These are phyloP conservation scores for Papiliotrema flavescens DNA, from an alignment of 1,284 basidiomycete species.

Conservation along the genomic window DNA sequence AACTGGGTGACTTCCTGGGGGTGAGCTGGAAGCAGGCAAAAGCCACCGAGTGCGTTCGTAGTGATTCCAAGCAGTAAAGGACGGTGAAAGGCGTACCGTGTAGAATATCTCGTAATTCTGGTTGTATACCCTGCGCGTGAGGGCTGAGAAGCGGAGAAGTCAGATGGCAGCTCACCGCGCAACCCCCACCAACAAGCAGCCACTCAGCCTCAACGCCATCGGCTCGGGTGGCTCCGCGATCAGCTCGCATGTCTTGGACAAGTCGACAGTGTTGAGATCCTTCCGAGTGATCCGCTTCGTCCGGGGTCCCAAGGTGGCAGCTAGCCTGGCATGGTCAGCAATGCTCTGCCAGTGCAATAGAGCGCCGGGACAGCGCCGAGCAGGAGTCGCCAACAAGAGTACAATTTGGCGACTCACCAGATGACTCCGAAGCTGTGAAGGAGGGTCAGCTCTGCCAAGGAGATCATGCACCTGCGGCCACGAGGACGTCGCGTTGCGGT, in stretches of 20 bases:
- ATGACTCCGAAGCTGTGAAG: conserved; percentile 36
- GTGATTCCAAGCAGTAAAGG: background rate
- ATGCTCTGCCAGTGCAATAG: background rate
- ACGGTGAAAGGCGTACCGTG: conserved; percentile 16
- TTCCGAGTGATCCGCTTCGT: conserved; percentile 74
- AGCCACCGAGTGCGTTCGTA: no score
- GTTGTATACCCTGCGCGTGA: conserved; percentile 8
- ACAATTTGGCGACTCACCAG: conserved; percentile 26
- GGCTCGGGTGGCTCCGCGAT: conserved; percentile 79
- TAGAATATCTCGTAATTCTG: conserved; percentile 39
- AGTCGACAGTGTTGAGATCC: conserved; percentile 74
- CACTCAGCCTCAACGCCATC: conserved; percentile 74
- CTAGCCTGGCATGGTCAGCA: conserved; percentile 61
- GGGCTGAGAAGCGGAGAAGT: background rate
- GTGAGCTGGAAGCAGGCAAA: background rate
- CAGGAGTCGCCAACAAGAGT: no score
- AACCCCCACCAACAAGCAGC: conserved; percentile 80
- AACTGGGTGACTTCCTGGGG: conserved; percentile 34
- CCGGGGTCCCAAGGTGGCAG: conserved; percentile 78
- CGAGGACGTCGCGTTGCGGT: background rate
- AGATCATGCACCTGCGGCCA: background rate
- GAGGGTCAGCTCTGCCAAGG: background rate
- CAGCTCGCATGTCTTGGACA: conserved; percentile 69
- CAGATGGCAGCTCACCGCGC: conserved; percentile 59
- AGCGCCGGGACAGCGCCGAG: no score